Base-by-base conservation (phyloP, 2,329 filamentous ascomycete genomes). In the Albifimbria verrucaria region DNA sequence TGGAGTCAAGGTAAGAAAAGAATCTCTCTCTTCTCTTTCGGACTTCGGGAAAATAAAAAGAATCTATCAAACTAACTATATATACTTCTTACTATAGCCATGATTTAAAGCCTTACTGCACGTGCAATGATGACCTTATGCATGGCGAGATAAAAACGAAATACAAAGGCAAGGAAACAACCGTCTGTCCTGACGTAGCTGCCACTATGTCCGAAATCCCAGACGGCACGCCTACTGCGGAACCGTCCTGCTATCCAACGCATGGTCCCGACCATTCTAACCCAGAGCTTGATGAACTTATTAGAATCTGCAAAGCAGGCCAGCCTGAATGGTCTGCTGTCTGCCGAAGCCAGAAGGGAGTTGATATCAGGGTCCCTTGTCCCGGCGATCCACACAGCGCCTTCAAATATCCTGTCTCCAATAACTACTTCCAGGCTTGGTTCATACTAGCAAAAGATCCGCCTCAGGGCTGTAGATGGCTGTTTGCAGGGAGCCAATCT, bases 41-140 rank as follows among this genome's bases (percentile, higher is more conserved):
- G 15, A 15, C 12, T 12, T 12, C 12, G 32, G 18, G 4, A 12
- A 6, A 39, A n/a, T 12, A 6, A 6, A 39, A n/a, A 39, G 4
- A 39, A 6, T 4, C 32, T 39, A 4, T 39, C 4, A 15, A 39
- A 12, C 18, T 5, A 39, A 12, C 32, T 32, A 32, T 7, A 32
- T 32, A 15, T 9, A 32, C 26, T 15, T 32, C 26, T 32, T n/a
- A 32, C 26, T 15, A 32, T 32, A 32, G 26, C 26, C 15, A 9
- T 32, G 7, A 7, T 17, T 39, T 4, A 17, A 5, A 15, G 32
- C 18, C 52, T 21, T 53, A 53, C 50, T 53, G 52, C 43, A 53
- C 52, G 26, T 53, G 52, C 32, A 50, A 53, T 20, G 52, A 53
- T 46, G 48, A 49, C 41, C 41, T 39, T 23, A 48, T 53, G 25